A percentile compares a stretch with the other conserved stretches of the same genome.
phyloP scores from a whole-genome alignment of 768 basidiomycete species.

The Lepiota venenata region DNA sequence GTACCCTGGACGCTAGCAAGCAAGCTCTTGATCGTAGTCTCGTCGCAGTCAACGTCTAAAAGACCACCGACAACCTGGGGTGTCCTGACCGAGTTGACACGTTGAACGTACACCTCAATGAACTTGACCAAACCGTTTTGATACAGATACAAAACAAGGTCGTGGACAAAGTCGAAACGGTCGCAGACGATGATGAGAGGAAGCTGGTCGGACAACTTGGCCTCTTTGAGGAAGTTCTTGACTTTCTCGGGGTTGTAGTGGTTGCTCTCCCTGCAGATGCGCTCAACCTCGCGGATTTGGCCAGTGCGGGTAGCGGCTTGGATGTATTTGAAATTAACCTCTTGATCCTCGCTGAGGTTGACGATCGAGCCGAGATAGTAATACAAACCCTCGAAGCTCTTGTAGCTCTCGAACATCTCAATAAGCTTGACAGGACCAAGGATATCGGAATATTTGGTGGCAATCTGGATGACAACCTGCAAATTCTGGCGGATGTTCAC shows the following conservation, averaged over 20 bases:
- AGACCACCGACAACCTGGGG: constrained; percentile 97
- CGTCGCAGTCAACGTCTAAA: constrained; percentile 97
- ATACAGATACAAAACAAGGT: constrained; percentile 96
- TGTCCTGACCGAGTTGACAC: constrained; percentile 95
- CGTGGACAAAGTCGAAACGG: constrained; percentile 99
- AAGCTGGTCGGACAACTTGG: constrained; percentile 92
- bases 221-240: constrained; percentile 99
- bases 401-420: constrained; percentile 97
- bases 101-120: constrained; percentile 99
- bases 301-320: constrained; percentile 98
- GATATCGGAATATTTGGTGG: constrained; percentile 98
- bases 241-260: constrained; percentile 99
- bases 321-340: constrained; percentile 99
- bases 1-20: constrained; percentile 92
- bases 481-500: constrained; percentile 98
- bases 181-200: constrained; percentile 99
- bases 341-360: constrained; percentile 92
- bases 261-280: constrained; percentile 97
- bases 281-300: constrained; percentile 98
- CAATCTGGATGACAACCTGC: constrained; percentile 94
- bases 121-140: constrained; percentile 96
- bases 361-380: constrained; percentile 98
- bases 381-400: constrained; percentile 97
- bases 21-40: constrained; percentile 91
- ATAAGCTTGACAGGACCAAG: constrained; percentile 96